Evolutionary conservation across 2,329 filamentous ascomycete species (phyloP).

Genomic region (Fusarium sp.): DNA sequence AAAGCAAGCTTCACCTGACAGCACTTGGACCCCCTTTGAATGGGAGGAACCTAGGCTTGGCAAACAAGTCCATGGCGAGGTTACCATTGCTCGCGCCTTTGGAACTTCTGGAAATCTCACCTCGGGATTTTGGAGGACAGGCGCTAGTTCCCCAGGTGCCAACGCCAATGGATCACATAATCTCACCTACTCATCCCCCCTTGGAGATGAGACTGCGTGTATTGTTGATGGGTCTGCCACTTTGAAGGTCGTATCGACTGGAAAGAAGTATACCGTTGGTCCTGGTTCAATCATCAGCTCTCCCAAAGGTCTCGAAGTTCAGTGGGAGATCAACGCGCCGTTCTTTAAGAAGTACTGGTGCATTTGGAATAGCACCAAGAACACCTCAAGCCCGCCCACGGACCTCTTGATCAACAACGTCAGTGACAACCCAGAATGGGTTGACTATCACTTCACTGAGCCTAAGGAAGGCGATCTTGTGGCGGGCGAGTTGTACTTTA

Average conservation of each 20-base stretch:
- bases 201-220: slow-evolving; percentile 2
- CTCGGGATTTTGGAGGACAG: slow-evolving; percentile 4
- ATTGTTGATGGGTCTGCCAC: slow-evolving; percentile 8
- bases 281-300: slow-evolving; percentile 15
- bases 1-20: neutral
- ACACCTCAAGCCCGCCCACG: neutral
- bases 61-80: slow-evolving; percentile 6
- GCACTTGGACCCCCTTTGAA: neutral
- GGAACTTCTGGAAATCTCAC: neutral
- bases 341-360: slow-evolving; percentile 15
- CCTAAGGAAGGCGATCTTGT: slow-evolving; percentile 26
- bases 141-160: neutral
- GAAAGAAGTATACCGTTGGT: neutral
- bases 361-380: slow-evolving; percentile 1
- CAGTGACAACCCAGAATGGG: slow-evolving; percentile 18
- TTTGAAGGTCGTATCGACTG: neutral
- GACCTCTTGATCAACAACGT: slow-evolving; percentile 13
- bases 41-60: slow-evolving; percentile 11
- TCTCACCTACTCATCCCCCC: neutral
- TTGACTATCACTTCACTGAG: slow-evolving; percentile 27
- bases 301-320: slow-evolving; percentile 1
- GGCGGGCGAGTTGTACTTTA: slow-evolving; percentile 28
- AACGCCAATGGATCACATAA: neutral
- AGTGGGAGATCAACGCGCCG: slow-evolving; percentile 5
- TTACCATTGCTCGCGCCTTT: neutral